Conservation (phyloP, 805 yeast species). For the Diddensiella transvaalensis region DNA sequence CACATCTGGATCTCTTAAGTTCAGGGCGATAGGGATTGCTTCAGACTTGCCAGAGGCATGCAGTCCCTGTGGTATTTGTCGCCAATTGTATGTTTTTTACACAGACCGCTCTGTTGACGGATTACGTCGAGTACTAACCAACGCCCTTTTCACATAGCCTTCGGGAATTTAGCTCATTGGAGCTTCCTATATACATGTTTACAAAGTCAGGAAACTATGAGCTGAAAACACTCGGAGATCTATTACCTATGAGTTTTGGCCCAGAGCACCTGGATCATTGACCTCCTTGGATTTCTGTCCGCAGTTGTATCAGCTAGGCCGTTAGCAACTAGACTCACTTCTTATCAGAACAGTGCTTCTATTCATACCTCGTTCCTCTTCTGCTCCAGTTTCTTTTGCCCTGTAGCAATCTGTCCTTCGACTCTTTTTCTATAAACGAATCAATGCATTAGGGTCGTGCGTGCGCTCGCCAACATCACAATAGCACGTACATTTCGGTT, state of each 20-base stretch:
- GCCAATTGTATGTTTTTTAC: slow-evolving; percentile 55
- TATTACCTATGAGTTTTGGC: slow-evolving; percentile 83
- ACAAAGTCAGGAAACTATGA: slow-evolving; percentile 37
- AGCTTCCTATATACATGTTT: slow-evolving; percentile 67
- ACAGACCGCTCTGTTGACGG: neutral
- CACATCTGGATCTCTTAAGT: slow-evolving; percentile 31
- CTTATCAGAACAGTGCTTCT: too few species aligned
- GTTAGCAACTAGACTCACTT: too few species aligned
- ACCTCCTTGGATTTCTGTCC: slow-evolving; percentile 8
- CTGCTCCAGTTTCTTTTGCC: slow-evolving; percentile 54
- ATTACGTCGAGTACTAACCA: too few species aligned
- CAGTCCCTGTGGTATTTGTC: slow-evolving; percentile 91
- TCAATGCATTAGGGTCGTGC: too few species aligned
- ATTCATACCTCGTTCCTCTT: slow-evolving; percentile 47
- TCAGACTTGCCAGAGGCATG: slow-evolving; percentile 57
- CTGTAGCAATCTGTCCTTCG: slow-evolving; percentile 60
- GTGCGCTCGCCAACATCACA: neutral
- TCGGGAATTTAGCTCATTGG: slow-evolving; percentile 63
- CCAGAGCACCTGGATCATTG: slow-evolving; percentile 45
- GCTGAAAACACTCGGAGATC: slow-evolving; percentile 51
- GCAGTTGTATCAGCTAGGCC: slow-evolving; percentile 14
- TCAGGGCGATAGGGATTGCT: slow-evolving; percentile 64
- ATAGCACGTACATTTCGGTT: slow-evolving; percentile 54
- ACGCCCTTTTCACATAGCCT: slow-evolving; percentile 36
- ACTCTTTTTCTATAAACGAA: slow-evolving; percentile 45